Evolutionary conservation across 441 rosid species (phyloP).

Genomic region (Populus hybrid): DNA sequence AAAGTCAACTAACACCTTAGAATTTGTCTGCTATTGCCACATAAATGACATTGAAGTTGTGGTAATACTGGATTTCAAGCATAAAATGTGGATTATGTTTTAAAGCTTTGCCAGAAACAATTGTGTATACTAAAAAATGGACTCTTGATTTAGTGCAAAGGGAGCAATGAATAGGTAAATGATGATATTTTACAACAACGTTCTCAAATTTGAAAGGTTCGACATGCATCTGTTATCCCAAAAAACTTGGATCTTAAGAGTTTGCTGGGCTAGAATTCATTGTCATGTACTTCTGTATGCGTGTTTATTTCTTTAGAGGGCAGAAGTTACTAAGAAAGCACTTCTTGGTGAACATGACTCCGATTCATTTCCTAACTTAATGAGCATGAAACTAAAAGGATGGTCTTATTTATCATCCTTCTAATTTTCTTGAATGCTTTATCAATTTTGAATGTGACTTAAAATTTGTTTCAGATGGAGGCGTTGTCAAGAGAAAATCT

Average conservation of each 20-base stretch:
- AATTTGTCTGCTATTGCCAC: neutral
- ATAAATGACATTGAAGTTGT: neutral
- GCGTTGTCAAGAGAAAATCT: conserved; percentile 55
- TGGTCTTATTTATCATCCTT: neutral
- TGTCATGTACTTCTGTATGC: neutral
- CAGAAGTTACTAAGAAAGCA: neutral
- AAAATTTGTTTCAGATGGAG: conserved; percentile 63
- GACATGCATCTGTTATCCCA: neutral
- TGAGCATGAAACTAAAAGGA: neutral
- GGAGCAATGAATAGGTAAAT: neutral
- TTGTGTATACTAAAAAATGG: neutral
- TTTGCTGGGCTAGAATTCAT: neutral
- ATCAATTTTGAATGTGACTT: conserved; percentile 3
- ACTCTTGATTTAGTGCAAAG: neutral
- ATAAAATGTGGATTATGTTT: neutral
- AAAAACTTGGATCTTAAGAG: neutral
- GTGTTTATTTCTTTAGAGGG: neutral
- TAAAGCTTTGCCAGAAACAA: neutral
- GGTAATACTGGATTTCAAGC: neutral
- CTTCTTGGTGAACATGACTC: neutral
- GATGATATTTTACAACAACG: neutral
- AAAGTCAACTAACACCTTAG: neutral
- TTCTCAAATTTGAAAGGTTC: neutral
- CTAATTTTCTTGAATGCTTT: conserved; percentile 5
- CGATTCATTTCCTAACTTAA: neutral